Percentiles rank a stretch among this genome's conserved stretches.
phyloP scores from a whole-genome alignment of 768 basidiomycete genomes.

The Porphyrellus cyaneotinctus region DNA sequence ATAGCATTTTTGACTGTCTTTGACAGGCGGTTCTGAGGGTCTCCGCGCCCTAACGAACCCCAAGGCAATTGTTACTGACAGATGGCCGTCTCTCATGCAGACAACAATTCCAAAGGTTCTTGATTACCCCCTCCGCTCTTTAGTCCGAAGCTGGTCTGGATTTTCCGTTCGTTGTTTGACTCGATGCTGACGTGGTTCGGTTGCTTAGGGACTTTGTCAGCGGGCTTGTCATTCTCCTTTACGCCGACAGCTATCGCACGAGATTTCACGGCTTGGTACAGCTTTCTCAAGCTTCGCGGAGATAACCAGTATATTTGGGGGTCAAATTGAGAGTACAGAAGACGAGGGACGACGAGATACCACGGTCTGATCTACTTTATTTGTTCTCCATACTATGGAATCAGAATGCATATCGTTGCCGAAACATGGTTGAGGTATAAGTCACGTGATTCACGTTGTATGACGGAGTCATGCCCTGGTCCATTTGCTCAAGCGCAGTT shows the following conservation, averaged over 20 bases:
- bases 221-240: conserved; percentile 45
- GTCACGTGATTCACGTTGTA: conserved; percentile 19
- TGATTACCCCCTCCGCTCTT: conserved; percentile 80
- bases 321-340: background rate
- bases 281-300: conserved; percentile 37
- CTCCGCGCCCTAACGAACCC: conserved; percentile 82
- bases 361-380: conserved; percentile 14
- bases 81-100: conserved; percentile 78
- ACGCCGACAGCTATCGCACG: conserved; percentile 46
- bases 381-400: conserved; percentile 10
- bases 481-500: background rate
- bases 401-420: too few relatives aligned
- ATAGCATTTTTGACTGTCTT: conserved; percentile 7
- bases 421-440: too few relatives aligned
- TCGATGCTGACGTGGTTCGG: background rate
- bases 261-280: conserved; percentile 39
- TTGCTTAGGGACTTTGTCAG: conserved; percentile 47
- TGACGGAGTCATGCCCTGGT: background rate
- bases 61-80: conserved; percentile 84
- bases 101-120: conserved; percentile 83
- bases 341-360: conserved; percentile 12
- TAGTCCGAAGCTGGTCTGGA: conserved; percentile 70
- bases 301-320: conserved; percentile 11
- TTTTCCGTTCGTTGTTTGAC: background rate
- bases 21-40: conserved; percentile 85